Evolutionary conservation across 805 yeast genomes (phyloP).

Genomic region (Starmerella davenportii): DNA sequence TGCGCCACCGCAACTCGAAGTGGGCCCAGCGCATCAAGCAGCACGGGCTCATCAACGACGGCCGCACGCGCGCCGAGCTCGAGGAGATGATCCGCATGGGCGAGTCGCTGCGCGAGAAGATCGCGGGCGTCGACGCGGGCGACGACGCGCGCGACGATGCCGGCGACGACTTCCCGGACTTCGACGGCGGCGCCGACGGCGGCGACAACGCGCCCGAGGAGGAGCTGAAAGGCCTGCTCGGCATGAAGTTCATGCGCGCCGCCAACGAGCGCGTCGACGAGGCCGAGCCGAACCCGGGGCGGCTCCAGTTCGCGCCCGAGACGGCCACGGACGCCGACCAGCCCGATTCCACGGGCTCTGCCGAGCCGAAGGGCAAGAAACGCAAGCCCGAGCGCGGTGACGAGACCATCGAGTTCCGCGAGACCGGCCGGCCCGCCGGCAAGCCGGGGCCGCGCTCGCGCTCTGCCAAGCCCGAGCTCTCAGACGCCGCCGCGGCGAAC

Average conservation of each 20-base stretch:
- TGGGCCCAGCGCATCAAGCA: constrained; percentile 87
- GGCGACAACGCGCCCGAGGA: constrained; percentile 22
- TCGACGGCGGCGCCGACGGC: constrained; percentile 23
- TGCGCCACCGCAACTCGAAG: constrained; percentile 70
- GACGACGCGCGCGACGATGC: constrained; percentile 24
- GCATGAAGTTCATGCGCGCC: constrained; percentile 82
- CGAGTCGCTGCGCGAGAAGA: constrained; percentile 53
- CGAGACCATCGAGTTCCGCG: constrained; percentile 3
- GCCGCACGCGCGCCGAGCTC: constrained; percentile 65
- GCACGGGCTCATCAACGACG: constrained; percentile 79
- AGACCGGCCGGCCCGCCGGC: neutral
- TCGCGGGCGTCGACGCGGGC: constrained; percentile 46
- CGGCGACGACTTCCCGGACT: constrained; percentile 27
- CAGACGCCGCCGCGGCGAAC: constrained; percentile 14
- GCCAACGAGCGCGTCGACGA: constrained; percentile 34
- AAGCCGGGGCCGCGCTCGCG: neutral
- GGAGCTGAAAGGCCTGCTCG: constrained; percentile 52
- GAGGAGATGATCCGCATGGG: constrained; percentile 90
- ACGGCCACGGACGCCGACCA: constrained; percentile 11
- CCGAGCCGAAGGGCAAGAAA: neutral
- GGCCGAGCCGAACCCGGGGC: constrained; percentile 19
- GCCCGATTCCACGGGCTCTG: constrained; percentile 5
- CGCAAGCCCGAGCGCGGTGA: constrained; percentile 3
- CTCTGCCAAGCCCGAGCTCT: neutral
- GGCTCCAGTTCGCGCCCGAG: neutral